Conservation (phyloP, 768 basidiomycete species). For the Phylloporus sp. region DNA sequence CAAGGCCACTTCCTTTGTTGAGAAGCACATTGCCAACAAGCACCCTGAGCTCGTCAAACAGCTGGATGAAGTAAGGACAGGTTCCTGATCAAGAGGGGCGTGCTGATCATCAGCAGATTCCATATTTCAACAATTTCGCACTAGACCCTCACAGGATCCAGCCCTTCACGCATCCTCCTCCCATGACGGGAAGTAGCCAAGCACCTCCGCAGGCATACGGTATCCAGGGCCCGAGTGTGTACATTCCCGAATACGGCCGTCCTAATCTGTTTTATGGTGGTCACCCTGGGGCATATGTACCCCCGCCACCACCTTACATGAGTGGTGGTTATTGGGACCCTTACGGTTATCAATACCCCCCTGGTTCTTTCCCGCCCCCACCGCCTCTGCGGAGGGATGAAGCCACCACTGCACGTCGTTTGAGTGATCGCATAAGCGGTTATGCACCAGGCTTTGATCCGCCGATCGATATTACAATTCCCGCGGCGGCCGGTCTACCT, state of each 20-base stretch:
- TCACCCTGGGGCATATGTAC: conserved; percentile 32
- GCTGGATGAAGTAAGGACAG: conserved; percentile 71
- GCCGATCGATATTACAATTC: conserved; percentile 42
- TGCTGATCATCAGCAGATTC: conserved; percentile 48
- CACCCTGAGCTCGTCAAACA: conserved; percentile 81
- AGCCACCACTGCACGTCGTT: conserved; percentile 52
- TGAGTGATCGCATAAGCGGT: conserved; percentile 81
- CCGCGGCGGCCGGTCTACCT: conserved; percentile 71
- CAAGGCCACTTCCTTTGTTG: conserved; percentile 94
- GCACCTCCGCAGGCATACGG: conserved; percentile 86
- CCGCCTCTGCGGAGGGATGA: conserved; percentile 55
- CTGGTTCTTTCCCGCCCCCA: conserved; percentile 33
- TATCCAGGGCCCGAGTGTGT: conserved; percentile 57
- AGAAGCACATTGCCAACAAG: conserved; percentile 96
- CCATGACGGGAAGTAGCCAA: conserved; percentile 60
- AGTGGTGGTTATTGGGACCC: conserved; percentile 44
- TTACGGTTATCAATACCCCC: conserved; percentile 40
- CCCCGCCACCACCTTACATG: conserved; percentile 39
- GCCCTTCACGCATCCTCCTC: conserved; percentile 77
- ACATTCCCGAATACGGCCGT: conserved; percentile 44
- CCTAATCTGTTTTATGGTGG: conserved; percentile 39
- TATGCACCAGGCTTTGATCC: conserved; percentile 53
- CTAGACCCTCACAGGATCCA: conserved; percentile 93
- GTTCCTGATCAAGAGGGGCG: conserved; percentile 4
- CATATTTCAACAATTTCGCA: conserved; percentile 94